phyloP scores from a whole-genome alignment of 2,329 filamentous ascomycete species.

The Rugonectria rugulosa region DNA sequence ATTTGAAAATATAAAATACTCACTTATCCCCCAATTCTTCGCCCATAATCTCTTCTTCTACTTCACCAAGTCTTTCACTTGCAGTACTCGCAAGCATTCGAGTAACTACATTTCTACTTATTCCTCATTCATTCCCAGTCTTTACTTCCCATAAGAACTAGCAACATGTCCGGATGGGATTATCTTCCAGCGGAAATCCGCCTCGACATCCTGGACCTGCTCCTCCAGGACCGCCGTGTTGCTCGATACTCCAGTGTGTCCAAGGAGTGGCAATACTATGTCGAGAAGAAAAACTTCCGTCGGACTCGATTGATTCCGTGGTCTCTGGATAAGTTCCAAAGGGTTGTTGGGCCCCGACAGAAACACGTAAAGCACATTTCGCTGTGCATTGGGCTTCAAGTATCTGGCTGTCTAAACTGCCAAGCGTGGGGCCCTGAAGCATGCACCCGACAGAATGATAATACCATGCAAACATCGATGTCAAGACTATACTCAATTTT shows the following conservation, averaged over 20 bases:
- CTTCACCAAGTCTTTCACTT: neutral
- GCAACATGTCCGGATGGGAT: constrained; percentile 8
- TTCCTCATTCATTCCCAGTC: too few relatives aligned
- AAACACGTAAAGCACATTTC: constrained; percentile 17
- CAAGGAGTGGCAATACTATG: constrained; percentile 7
- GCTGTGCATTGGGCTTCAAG: constrained; percentile 23
- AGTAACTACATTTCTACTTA: too few relatives aligned
- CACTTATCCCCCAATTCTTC: too few relatives aligned
- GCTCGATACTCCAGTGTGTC: constrained; percentile 10
- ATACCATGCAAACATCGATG: constrained; percentile 6
- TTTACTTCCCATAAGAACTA: too few relatives aligned
- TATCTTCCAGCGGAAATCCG: constrained; percentile 17
- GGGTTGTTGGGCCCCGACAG: neutral
- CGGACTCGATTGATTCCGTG: constrained; percentile 5
- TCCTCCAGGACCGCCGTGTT: neutral
- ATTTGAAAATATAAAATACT: too few relatives aligned
- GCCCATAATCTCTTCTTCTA: too few relatives aligned
- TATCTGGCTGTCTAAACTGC: constrained; percentile 18
- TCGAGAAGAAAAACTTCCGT: constrained; percentile 16
- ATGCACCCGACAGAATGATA: neutral
- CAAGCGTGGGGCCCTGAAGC: neutral
- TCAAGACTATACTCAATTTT: constrained; percentile 15
- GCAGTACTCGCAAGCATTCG: neutral
- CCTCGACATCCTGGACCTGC: constrained; percentile 1
- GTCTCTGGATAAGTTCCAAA: constrained; percentile 6